phyloP scores from a whole-genome alignment of 768 basidiomycete genomes.

The Mycena polygramma region DNA sequence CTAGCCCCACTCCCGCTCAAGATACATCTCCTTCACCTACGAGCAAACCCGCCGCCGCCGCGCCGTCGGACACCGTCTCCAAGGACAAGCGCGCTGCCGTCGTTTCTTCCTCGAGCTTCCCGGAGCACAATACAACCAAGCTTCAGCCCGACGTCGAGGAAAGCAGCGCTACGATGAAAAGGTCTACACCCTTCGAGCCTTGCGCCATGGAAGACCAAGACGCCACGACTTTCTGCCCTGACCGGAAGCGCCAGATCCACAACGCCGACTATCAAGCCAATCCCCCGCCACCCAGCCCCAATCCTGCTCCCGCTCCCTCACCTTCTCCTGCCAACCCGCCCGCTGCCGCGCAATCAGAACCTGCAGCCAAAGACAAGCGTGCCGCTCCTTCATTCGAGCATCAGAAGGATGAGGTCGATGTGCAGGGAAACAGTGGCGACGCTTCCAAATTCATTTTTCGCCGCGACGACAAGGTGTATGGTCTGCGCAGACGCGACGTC shows the following conservation, averaged over 20 bases:
- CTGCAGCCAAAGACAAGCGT: no score
- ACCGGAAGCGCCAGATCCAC: no score
- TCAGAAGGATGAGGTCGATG: background rate
- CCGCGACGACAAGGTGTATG: slow-evolving; percentile 13
- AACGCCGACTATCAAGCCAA: no score
- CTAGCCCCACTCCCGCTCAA: slow-evolving; percentile 12
- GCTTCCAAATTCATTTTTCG: background rate
- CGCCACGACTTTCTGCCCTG: no score
- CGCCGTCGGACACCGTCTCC: slow-evolving; percentile 3
- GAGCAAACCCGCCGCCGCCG: background rate
- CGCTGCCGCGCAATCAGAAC: background rate
- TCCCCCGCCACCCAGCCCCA: no score
- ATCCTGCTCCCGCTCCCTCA: no score
- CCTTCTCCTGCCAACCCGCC: background rate
- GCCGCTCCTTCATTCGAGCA: no score
- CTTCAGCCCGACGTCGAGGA: background rate
- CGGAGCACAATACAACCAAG: background rate
- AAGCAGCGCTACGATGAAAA: background rate
- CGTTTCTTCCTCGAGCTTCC: background rate
- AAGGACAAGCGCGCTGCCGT: slow-evolving; percentile 21
- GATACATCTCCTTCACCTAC: slow-evolving; percentile 1
- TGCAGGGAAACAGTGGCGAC: background rate
- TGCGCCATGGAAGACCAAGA: no score
- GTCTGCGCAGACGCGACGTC: slow-evolving; percentile 19
- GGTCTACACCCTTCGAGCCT: no score